Base-by-base conservation (phyloP, 2,329 filamentous ascomycete genomes). In the Apiospora rasikravindrae region DNA sequence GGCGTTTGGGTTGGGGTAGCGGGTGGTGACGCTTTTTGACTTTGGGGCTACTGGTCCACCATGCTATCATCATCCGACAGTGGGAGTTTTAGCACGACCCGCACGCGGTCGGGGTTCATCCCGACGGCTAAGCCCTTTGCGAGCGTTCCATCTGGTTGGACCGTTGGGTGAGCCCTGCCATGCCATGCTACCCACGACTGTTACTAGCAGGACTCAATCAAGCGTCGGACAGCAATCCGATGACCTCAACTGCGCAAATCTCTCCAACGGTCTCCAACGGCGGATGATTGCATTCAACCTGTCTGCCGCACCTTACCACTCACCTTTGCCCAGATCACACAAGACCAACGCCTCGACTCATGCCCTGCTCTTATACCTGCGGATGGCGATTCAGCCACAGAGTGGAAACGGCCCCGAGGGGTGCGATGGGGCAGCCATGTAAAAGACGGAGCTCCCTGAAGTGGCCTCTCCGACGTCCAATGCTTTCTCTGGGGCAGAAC, bases 401-500 rank as follows among this genome's bases (percentile, higher is more conserved):
- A 64, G 57, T 64, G 57, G 57, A 40, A 40, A 24, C 33, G 57
- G 57, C 29, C 29, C 57, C 57, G 33, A 40, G 57, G 57, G 11
- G 2, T 14, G 57, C 29, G 57, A 22, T 64, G 57, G 19, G 29
- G 16, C 53, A n/a, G 6, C 29, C 33, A 40, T 64, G 57, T 64
- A 64, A 64, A 64, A 40, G 57, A 64, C 57, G 57, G 57, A 64
- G 57, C 57, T 64, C 57, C 57, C 57, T 40, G 57, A 64, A 64
- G 5, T 64, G 33, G 57, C 19, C 19, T 13, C 13, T 64, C 57
- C 57, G 57, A 64, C 57, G 19, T 8, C 40, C 57, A 64, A 64
- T 64, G 57, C 57, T 64, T 64, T 64, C 57, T 64, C 57, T 64
- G 57, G 33, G 57, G 29, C 57, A 64, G 57, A 64, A 64, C 57